A percentile compares a stretch with the other conserved stretches of the same genome.
phyloP scores from a whole-genome alignment of 345 rosid species.

The Limnanthes douglasii region DNA sequence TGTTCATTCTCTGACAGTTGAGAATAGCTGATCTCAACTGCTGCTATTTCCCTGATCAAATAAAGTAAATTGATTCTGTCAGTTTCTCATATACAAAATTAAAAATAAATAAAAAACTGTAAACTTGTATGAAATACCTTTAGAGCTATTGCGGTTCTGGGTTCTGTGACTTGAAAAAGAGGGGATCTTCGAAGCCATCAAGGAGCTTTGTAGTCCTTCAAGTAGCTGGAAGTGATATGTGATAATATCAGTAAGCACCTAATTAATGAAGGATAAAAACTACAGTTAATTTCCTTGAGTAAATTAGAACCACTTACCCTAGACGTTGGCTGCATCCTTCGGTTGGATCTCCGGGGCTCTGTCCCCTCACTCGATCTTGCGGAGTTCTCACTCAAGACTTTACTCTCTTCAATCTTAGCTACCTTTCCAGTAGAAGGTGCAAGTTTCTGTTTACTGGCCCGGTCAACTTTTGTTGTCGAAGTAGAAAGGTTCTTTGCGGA shows the following conservation, averaged over 20 bases:
- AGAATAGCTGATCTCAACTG: conserved; percentile 18
- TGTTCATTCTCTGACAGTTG: conserved; percentile 8
- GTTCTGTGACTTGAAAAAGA: conserved; percentile 45
- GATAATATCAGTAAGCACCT: not conserved
- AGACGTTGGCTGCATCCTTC: conserved; percentile 95
- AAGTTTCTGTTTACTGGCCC: conserved; percentile 26
- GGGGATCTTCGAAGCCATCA: conserved; percentile 69
- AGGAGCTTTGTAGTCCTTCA: conserved; percentile 89
- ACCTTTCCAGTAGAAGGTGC: conserved; percentile 29
- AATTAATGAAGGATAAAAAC: too few species aligned
- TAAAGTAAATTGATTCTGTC: conserved; percentile 7
- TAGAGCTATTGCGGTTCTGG: conserved; percentile 24
- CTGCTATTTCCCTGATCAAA: conserved; percentile 42
- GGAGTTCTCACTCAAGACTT: conserved; percentile 20
- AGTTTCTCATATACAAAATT: not conserved
- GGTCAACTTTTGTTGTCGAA: conserved; percentile 18
- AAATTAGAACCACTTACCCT: too few species aligned
- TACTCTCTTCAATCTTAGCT: conserved; percentile 38
- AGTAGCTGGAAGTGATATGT: conserved; percentile 35
- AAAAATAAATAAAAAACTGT: conserved; percentile 1
- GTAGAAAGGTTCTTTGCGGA: conserved; percentile 24
- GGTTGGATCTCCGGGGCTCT: conserved; percentile 90
- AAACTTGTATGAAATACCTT: conserved; percentile 16
- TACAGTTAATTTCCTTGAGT: too few species aligned
- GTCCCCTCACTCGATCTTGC: conserved; percentile 22